Percentiles rank a stretch among this genome's conserved stretches.
phyloP scores from a whole-genome alignment of 1,139 yeast species.

The Geotrichum europaeum region DNA sequence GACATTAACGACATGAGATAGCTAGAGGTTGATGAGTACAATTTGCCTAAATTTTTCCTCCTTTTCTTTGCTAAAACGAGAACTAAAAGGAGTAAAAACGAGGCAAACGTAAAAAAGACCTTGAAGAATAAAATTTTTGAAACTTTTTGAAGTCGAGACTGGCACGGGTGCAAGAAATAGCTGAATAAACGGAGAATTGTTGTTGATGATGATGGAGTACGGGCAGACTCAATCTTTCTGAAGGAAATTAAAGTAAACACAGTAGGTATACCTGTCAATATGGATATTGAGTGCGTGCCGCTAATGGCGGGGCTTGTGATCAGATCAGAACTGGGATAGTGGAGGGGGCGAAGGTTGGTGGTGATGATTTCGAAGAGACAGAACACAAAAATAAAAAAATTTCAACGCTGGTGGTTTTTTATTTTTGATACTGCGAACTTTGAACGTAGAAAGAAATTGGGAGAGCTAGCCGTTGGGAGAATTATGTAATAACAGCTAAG shows the following conservation, averaged over 20 bases:
- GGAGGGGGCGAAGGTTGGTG: not conserved
- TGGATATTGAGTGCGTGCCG: not conserved
- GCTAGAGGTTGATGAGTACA: conserved; percentile 21
- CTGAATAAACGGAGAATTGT: not conserved
- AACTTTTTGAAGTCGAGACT: not conserved
- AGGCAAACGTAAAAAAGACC: not conserved
- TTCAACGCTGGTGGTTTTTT: not conserved
- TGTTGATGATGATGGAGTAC: not conserved
- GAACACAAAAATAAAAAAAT: not conserved
- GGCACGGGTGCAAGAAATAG: not conserved
- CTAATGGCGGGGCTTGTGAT: not conserved
- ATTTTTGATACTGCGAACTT: not conserved
- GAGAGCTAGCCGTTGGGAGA: not conserved
- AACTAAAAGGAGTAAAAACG: conserved; percentile 1
- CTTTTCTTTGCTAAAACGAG: conserved; percentile 3
- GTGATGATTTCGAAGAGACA: not conserved
- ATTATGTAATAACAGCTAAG: not conserved
- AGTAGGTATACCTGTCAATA: not conserved
- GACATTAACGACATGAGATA: conserved; percentile 20
- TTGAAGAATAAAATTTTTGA: conserved; percentile 5
- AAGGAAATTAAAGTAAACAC: not conserved
- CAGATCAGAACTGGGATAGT: not conserved
- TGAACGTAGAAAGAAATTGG: not conserved
- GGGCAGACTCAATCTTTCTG: not conserved
- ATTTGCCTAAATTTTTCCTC: conserved; percentile 14